These are phyloP conservation scores for Phlyctochytrium planicorne DNA, from an alignment of 192 early-diverging fungal genomes.

Conservation along the genomic window DNA sequence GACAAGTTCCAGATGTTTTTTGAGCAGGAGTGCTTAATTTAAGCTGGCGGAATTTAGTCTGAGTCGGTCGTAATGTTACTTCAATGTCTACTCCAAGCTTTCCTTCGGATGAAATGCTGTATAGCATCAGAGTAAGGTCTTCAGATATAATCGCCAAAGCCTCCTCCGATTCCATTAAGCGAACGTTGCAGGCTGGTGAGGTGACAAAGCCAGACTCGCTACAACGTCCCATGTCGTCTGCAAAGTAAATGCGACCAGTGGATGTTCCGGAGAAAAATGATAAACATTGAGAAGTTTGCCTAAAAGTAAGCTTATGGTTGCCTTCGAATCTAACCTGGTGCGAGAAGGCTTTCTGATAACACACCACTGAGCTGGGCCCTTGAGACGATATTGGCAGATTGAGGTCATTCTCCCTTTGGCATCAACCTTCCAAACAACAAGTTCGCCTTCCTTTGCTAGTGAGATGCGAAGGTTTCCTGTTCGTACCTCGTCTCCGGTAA, in stretches of 20 bases:
- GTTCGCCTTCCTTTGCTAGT: slow-evolving; percentile 37
- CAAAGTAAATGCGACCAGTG: slow-evolving; percentile 42
- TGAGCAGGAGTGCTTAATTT: too few species aligned
- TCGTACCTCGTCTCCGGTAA: slow-evolving; percentile 44
- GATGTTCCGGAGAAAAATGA: slow-evolving; percentile 41
- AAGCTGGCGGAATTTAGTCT: too few species aligned
- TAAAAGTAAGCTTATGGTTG: too few species aligned
- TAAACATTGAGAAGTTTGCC: too few species aligned
- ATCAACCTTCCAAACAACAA: slow-evolving; percentile 59
- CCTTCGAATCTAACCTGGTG: too few species aligned
- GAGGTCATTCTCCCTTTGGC: slow-evolving; percentile 36
- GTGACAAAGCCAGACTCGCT: slow-evolving; percentile 26
- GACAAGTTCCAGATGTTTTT: slow-evolving; percentile 19
- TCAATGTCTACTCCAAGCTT: slow-evolving; percentile 40
- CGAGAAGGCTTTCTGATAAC: too few species aligned
- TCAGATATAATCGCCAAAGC: slow-evolving; percentile 37
- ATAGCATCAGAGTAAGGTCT: slow-evolving; percentile 38
- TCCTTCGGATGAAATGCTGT: slow-evolving; percentile 39
- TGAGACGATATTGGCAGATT: slow-evolving; percentile 51
- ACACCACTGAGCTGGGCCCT: slow-evolving; percentile 22
- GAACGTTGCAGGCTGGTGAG: slow-evolving; percentile 21
- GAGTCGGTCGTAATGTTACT: too few species aligned
- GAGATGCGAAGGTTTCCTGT: background rate
- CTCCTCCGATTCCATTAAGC: slow-evolving; percentile 32
- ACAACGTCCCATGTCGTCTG: slow-evolving; percentile 56